These are phyloP conservation scores for Nepenthes mirabilis DNA, from an alignment of 148 eudicot species.

Conservation along the genomic window DNA sequence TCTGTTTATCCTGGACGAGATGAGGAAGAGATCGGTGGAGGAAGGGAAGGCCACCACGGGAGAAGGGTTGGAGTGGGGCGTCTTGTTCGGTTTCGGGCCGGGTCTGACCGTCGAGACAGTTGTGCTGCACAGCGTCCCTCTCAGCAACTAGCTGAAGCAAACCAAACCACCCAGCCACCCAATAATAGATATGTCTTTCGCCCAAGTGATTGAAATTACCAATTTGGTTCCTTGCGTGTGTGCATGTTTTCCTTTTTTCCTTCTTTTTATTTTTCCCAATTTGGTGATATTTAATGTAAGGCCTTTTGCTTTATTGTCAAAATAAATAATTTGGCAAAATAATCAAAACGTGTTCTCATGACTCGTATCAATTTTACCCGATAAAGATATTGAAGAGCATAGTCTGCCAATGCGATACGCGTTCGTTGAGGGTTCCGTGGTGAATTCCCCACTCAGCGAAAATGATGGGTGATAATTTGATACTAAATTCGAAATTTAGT, in stretches of 20 bases:
- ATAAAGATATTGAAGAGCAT: no score
- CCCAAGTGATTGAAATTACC: background rate
- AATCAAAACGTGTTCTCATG: no score
- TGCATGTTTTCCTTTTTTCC: background rate
- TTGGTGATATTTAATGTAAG: no score
- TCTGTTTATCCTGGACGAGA: constrained; percentile 28
- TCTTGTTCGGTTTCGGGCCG: constrained; percentile 34
- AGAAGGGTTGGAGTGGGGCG: constrained; percentile 29
- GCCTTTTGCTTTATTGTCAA: no score
- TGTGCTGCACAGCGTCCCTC: constrained; percentile 28
- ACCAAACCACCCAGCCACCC: no score
- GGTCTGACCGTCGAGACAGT: constrained; percentile 33
- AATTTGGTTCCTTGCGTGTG: background rate
- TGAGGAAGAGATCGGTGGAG: constrained; percentile 25
- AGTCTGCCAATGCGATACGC: no score
- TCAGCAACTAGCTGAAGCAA: background rate
- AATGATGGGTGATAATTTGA: no score
- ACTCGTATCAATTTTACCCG: no score
- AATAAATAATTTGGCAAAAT: no score
- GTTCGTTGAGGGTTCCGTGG: no score
- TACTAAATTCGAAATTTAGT: no score
- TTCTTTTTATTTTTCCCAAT: background rate
- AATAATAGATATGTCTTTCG: background rate
- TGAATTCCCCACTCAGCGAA: no score
- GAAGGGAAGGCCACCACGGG: constrained; percentile 27